Conservation (phyloP, 495 filamentous ascomycete genomes). For the Aspergillus saccharolyticus region DNA sequence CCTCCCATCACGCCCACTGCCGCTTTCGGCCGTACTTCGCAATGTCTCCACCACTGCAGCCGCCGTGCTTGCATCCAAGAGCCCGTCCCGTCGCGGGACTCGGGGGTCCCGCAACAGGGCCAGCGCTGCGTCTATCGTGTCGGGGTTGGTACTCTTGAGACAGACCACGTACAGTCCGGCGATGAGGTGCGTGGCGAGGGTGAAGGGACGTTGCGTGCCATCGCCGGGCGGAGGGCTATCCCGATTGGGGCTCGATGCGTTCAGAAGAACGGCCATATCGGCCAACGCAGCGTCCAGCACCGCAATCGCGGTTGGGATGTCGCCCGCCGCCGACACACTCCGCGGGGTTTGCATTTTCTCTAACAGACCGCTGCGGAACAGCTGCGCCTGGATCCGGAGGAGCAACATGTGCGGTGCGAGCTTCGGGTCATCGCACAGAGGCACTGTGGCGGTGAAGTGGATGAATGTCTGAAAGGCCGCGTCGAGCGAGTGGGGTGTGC, state of each 20-base stretch:
- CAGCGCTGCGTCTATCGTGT: conserved; percentile 8
- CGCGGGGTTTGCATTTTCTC: neutral
- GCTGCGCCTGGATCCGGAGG: conserved; percentile 10
- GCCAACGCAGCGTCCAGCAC: neutral
- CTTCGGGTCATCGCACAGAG: neutral
- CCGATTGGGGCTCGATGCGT: too few relatives aligned
- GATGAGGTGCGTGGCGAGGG: conserved; percentile 17
- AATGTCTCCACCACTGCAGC: conserved; percentile 4
- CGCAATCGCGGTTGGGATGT: neutral
- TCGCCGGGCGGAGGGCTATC: neutral
- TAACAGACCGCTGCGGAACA: conserved; percentile 10
- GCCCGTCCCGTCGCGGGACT: conserved; percentile 16
- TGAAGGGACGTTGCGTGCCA: too few relatives aligned
- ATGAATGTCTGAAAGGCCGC: conserved; percentile 6
- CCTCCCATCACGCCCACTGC: neutral
- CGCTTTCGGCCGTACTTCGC: neutral
- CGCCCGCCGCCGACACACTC: neutral
- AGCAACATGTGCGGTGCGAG: conserved; percentile 5
- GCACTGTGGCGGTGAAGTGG: conserved; percentile 3
- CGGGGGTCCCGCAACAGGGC: conserved; percentile 11
- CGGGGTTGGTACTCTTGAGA: conserved; percentile 13
- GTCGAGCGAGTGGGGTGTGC: conserved; percentile 5
- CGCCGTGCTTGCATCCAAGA: conserved; percentile 18
- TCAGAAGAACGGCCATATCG: neutral
- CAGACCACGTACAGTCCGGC: conserved; percentile 19